Base-by-base conservation (phyloP, 164 flowering plant genomes). In the Chloranthus sessilifolius region DNA sequence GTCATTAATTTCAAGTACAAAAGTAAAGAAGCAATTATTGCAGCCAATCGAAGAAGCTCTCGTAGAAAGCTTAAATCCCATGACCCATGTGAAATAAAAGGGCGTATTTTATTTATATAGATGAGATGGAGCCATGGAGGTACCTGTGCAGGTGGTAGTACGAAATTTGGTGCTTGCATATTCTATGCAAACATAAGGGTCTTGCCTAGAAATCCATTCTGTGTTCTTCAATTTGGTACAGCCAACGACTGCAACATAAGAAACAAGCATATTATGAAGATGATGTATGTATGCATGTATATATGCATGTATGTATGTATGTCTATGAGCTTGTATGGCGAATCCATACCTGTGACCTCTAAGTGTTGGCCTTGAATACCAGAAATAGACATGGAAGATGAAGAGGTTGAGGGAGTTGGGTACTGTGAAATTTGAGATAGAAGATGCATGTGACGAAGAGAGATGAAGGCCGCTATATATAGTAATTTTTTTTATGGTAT, bases 121-220 rank as follows among this genome's bases (percentile, higher is more conserved):
- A n/a, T n/a, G n/a, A n/a, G n/a, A 5, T 39, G 3, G 17, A 39
- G 1, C 8, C 5, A 19, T 16, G 3, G 46, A 4, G 21, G 14
- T 34, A 86, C 98, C 98, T 48, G 88, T 92, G 57, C 85, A 78
- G 25, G 98, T 92, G 41, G 76, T 76, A 20, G 95, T 88, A n/a
- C 94, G 79, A 37, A 43, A 59, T 64, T 78, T 88, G 50, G 71
- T 70, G 71, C 68, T 75, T 10, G 68, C 94, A 42, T 92, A 92
- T 56, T 88, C 94, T 27, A 92, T 46, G 45, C 79, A 79, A 38
- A 88, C 98, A 47, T 88, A 92, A 1, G 98, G 96, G 65, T 92
- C 96, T 64, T 92, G 96, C 67, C 87, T 74, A 20, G 95, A 88
- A 30, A 88, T 67, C 96, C 96, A 92, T 61, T 92, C 96, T 1